phyloP scores from a whole-genome alignment of 352 stramenopile species.

The Globisporangium solare region DNA sequence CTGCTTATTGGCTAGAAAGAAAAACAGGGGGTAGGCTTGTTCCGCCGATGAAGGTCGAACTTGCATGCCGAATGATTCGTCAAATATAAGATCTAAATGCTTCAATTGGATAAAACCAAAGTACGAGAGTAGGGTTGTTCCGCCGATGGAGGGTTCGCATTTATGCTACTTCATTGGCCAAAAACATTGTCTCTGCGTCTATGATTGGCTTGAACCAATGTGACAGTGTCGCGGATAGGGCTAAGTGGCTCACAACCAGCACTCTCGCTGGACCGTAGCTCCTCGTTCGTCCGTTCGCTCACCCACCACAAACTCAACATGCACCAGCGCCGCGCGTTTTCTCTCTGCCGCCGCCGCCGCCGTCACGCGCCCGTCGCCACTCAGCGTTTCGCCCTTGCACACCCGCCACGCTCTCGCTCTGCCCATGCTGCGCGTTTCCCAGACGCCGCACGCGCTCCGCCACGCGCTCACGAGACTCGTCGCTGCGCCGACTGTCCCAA shows the following conservation, averaged over 20 bases:
- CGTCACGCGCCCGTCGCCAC: neutral
- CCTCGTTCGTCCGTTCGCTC: neutral
- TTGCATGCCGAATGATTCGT: too few relatives aligned
- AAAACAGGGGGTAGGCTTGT: too few relatives aligned
- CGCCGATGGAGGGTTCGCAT: conserved; percentile 10
- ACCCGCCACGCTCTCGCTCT: neutral
- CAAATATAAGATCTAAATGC: too few relatives aligned
- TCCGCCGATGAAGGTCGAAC: too few relatives aligned
- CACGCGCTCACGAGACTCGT: conserved; percentile 5
- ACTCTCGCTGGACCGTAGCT: too few relatives aligned
- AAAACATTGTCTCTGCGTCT: neutral
- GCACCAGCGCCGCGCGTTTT: neutral
- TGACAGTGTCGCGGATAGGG: neutral
- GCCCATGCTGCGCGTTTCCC: conserved; percentile 3
- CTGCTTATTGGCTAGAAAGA: too few relatives aligned
- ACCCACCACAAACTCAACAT: conserved; percentile 2
- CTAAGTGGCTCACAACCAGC: neutral
- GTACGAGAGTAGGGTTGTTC: conserved; percentile 9
- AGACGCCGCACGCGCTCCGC: conserved; percentile 4
- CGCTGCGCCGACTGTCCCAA: neutral
- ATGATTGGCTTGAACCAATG: neutral
- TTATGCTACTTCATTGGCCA: neutral
- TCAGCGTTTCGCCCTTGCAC: too few relatives aligned
- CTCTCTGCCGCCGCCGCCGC: neutral
- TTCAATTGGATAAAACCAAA: conserved; percentile 7